Conservation (phyloP, 495 filamentous ascomycete genomes). For the Penicillium macrosclerotiorum region DNA sequence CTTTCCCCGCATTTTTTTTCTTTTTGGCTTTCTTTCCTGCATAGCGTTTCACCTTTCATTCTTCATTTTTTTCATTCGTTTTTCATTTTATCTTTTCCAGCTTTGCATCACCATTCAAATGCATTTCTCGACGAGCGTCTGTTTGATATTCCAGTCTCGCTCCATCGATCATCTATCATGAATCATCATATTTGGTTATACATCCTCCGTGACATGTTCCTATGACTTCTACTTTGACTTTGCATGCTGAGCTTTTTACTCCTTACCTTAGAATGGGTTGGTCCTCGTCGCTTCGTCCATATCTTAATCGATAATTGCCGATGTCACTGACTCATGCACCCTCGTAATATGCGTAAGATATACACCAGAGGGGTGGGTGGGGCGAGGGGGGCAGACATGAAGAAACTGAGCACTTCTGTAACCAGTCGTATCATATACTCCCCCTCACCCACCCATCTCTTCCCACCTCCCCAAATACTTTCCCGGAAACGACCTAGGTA, state of each 20-base stretch:
- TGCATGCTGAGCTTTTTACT: not conserved
- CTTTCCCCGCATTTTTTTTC: not conserved
- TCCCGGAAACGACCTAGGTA: no score
- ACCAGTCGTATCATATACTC: no score
- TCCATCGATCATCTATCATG: no score
- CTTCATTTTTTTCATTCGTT: constrained; percentile 1
- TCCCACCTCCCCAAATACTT: no score
- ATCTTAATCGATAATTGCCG: constrained; percentile 3
- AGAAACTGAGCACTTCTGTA: no score
- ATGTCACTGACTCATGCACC: not conserved
- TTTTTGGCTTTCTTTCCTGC: not conserved
- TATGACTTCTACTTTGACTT: not conserved
- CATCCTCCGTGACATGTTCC: no score
- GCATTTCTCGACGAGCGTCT: constrained; percentile 5
- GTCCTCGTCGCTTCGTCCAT: not conserved
- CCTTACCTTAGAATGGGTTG: not conserved
- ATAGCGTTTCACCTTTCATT: constrained; percentile 1
- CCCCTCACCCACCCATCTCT: no score
- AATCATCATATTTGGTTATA: no score
- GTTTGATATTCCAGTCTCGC: no score
- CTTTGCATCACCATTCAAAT: constrained; percentile 4
- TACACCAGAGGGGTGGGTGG: no score
- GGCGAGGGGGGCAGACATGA: no score
- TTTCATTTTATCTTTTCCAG: not conserved
- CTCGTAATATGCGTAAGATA: no score